Conservation (phyloP, 257 asterid genomes). For the Mitragyna speciosa region DNA sequence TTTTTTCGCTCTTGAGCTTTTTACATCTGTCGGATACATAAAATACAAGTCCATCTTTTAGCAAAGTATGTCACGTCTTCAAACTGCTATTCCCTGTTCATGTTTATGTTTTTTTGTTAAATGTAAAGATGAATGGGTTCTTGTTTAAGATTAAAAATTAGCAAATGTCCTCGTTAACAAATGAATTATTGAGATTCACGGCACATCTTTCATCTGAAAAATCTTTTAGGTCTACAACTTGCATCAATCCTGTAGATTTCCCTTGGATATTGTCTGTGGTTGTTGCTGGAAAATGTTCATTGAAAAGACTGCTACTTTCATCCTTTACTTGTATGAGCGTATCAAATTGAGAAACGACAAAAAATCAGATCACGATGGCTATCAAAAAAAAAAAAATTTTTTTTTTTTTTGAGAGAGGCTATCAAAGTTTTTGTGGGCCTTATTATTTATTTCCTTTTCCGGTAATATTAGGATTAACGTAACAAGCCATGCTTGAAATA, state of each 20-base stretch:
- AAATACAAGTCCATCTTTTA: not conserved
- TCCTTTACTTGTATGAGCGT: not conserved
- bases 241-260: not conserved
- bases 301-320: not conserved
- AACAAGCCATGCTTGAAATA: not conserved
- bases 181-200: not conserved
- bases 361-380: not conserved
- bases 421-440: not conserved
- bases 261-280: not conserved
- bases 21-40: not conserved
- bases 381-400: no score
- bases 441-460: not conserved
- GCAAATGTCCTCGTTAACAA: not conserved
- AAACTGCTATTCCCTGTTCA: no score
- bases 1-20: not conserved
- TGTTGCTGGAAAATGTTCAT: not conserved
- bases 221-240: not conserved
- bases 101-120: not conserved
- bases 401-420: no score
- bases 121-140: not conserved
- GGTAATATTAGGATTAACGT: not conserved
- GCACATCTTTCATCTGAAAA: not conserved
- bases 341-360: not conserved
- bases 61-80: not conserved
- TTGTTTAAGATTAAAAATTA: not conserved